A percentile compares a stretch with the other conserved stretches of the same genome.
phyloP scores from a whole-genome alignment of 2,329 filamentous ascomycete species.

The Colletotrichum tamarilloi region DNA sequence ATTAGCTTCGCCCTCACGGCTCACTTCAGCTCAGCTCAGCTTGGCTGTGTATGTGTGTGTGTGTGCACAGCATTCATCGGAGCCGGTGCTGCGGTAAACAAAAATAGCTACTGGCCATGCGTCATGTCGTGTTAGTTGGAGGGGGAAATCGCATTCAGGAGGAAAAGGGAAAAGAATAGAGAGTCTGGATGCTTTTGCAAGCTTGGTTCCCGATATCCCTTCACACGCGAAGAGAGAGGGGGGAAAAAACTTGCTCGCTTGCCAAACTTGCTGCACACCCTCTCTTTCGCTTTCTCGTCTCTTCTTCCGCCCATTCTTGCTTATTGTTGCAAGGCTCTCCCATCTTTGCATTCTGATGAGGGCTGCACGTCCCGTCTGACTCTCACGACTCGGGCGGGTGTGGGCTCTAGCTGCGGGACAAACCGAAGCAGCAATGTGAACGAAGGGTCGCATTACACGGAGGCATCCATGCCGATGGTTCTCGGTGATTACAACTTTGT shows the following conservation, averaged over 20 bases:
- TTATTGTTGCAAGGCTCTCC: conserved; percentile 32
- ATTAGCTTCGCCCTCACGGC: background rate
- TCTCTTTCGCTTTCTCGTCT: background rate
- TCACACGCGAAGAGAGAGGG: background rate
- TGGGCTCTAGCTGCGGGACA: conserved; percentile 14
- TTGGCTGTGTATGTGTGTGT: background rate
- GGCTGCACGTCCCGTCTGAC: conserved; percentile 4
- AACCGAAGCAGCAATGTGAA: conserved; percentile 7
- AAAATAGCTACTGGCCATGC: conserved; percentile 10
- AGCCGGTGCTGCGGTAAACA: conserved; percentile 2
- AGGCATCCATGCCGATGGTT: background rate
- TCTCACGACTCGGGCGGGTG: conserved; percentile 3
- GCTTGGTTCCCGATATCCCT: conserved; percentile 5
- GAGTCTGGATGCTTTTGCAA: background rate
- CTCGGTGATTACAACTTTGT: conserved; percentile 1
- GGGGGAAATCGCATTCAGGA: background rate
- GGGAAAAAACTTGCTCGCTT: background rate
- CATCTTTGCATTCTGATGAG: conserved; percentile 17
- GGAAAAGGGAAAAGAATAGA: background rate
- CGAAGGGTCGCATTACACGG: conserved; percentile 12
- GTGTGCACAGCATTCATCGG: background rate
- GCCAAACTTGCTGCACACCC: conserved; percentile 3
- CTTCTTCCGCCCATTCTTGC: conserved; percentile 17
- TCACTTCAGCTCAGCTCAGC: conserved; percentile 6
- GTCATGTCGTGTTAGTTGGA: background rate